These are phyloP conservation scores for Pythium sukuiense DNA, from an alignment of 352 stramenopile genomes.

Conservation along the genomic window DNA sequence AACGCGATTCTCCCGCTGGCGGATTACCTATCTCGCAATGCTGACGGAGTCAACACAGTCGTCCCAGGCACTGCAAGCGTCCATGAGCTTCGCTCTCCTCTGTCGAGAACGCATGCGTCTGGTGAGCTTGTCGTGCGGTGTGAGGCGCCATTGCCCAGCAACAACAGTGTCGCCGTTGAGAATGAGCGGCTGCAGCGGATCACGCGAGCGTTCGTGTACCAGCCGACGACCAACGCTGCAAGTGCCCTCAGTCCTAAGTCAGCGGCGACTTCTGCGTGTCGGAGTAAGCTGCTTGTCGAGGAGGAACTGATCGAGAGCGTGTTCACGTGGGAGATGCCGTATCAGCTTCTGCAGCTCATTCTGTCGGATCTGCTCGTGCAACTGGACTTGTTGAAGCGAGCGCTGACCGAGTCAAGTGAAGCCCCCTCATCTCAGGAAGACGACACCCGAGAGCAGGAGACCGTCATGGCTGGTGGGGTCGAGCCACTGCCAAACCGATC, in stretches of 20 bases:
- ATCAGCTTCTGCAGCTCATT: conserved; percentile 81
- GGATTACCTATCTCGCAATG: conserved; percentile 41
- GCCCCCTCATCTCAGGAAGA: conserved; percentile 16
- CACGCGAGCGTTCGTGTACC: conserved; percentile 79
- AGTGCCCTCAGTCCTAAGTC: conserved; percentile 15
- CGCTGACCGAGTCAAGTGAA: conserved; percentile 9
- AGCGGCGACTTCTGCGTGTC: background rate
- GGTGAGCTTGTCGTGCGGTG: conserved; percentile 80
- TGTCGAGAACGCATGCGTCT: conserved; percentile 59
- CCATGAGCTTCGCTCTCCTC: conserved; percentile 60
- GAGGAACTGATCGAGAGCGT: conserved; percentile 87
- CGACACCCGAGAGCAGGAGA: conserved; percentile 31
- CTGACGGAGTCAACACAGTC: conserved; percentile 34
- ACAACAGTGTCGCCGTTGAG: conserved; percentile 40
- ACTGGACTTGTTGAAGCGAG: conserved; percentile 57
- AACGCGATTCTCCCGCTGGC: conserved; percentile 52
- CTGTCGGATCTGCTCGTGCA: conserved; percentile 72
- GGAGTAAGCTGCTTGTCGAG: conserved; percentile 73
- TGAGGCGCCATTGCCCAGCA: conserved; percentile 60
- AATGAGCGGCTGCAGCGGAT: conserved; percentile 53
- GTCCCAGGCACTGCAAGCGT: conserved; percentile 30
- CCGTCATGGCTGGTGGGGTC: conserved; percentile 1
- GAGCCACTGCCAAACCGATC: background rate
- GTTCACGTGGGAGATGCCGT: conserved; percentile 88
- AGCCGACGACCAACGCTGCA: conserved; percentile 34